Base-by-base conservation (phyloP, 306 rosid species). In the Trifolium pratense region DNA sequence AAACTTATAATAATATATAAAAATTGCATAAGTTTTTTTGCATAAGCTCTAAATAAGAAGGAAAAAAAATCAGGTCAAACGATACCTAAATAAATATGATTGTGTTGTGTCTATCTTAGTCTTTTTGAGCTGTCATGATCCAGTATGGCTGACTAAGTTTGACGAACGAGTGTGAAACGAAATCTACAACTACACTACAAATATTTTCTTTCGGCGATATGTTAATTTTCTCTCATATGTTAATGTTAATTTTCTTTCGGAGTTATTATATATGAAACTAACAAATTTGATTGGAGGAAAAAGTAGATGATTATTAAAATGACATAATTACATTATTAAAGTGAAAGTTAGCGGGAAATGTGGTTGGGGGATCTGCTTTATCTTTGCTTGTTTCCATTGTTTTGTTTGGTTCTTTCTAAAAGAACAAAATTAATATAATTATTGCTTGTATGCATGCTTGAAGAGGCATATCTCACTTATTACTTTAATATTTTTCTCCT, bases 401-500 rank as follows among this genome's bases (percentile, higher is more conserved):
- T 32, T 70, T 52, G 51, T 18, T 63, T 31, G 51, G 75, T 68
- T 58, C 68, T 64, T 72, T 72, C 2, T 42, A 48, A 42, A 37
- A 15, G 62, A 70, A 39, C 68, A 63, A 29, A 71, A 43, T 29
- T 61, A 14, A 5, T 17, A 31, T 70, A 14, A 78, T 70, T 40
- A 78, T 71, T 52, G 64, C 73, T 62, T 63, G 1, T 20, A 42
- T 40, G 82, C 78, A 64, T 71, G 77, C 66, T 52, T 70, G 1
- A 16, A 23, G 12, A 6, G 40, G 43, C 56, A n/a, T n/a, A 58
- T 58, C 52, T 32, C 67, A 6, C 40, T 43, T 32, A 55, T 7
- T 46, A 23, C 14, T 68, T 29, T 59, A 26, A 9, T 13, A 29
- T 25, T 57, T 13, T 11, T 56, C 14, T 2, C 25, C 25, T 21